Conservation (phyloP, 2,329 filamentous ascomycete genomes). For the Talaromyces sp. region DNA sequence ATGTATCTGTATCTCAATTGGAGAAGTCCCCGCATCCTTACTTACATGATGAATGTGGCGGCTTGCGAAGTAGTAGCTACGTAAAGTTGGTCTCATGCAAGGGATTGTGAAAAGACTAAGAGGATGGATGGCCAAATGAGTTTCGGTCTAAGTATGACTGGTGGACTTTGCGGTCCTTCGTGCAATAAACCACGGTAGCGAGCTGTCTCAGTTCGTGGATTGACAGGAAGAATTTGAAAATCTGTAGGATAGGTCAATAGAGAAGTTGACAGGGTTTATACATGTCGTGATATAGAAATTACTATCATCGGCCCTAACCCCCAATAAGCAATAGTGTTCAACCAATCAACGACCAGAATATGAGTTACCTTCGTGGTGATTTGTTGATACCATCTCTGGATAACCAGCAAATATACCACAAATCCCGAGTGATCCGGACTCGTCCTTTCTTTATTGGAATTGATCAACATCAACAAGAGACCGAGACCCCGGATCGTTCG, state of each 20-base stretch:
- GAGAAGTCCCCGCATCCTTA: background rate
- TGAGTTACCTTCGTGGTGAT: background rate
- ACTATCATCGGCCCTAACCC: background rate
- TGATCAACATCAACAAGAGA: background rate
- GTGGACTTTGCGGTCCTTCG: too few relatives aligned
- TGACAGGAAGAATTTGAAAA: too few relatives aligned
- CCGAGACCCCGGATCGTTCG: background rate
- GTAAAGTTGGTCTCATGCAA: too few relatives aligned
- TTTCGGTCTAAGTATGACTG: too few relatives aligned
- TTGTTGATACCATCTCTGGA: background rate
- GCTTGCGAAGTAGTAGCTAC: too few relatives aligned
- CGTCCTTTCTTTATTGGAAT: background rate
- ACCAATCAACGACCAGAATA: background rate
- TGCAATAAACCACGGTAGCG: too few relatives aligned
- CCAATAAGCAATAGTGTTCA: background rate
- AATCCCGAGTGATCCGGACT: background rate
- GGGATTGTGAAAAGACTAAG: too few relatives aligned
- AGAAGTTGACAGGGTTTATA: too few relatives aligned
- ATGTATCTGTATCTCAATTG: background rate
- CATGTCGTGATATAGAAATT: background rate
- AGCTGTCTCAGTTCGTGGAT: too few relatives aligned
- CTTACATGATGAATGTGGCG: too few relatives aligned
- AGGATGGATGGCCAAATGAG: too few relatives aligned
- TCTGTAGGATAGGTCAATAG: too few relatives aligned
- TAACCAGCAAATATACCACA: background rate